These are phyloP conservation scores for Nannochloris sp. DNA, from an alignment of 139 green algal species.

Conservation along the genomic window DNA sequence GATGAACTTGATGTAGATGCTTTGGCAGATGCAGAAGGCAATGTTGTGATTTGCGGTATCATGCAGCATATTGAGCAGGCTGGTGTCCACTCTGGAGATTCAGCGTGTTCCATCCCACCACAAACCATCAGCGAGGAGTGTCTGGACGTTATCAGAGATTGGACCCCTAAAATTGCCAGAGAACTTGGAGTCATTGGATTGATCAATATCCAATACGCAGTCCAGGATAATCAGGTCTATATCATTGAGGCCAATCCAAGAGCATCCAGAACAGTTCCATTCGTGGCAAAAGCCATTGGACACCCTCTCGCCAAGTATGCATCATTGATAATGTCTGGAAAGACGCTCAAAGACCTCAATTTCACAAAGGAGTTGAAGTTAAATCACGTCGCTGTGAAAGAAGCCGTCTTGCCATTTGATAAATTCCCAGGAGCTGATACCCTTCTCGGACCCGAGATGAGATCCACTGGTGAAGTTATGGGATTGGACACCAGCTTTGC, in stretches of 20 bases:
- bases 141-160: conserved; percentile 64
- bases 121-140: conserved; percentile 77
- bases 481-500: conserved; percentile 84
- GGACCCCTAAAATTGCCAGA: conserved; percentile 77
- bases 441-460: conserved; percentile 97
- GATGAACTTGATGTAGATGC: conserved; percentile 98
- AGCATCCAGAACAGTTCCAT: conserved; percentile 93
- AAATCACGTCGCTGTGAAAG: conserved; percentile 95
- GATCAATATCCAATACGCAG: conserved; percentile 98
- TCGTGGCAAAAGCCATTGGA: conserved; percentile 96
- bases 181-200: conserved; percentile 90
- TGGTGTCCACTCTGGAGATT: conserved; percentile 95
- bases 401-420: conserved; percentile 98
- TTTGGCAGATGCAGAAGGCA: conserved; percentile 78
- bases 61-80: conserved; percentile 99
- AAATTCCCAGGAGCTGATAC: conserved; percentile 97
- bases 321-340: conserved; percentile 86
- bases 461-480: conserved; percentile 95
- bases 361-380: conserved; percentile 78
- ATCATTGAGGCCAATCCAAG: conserved; percentile 99
- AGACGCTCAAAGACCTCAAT: conserved; percentile 72
- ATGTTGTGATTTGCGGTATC: conserved; percentile 94
- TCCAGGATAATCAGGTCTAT: conserved; percentile 80
- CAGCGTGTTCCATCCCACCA: conserved; percentile 86
- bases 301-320: conserved; percentile 95